Base-by-base conservation (phyloP, 257 asterid species). In the Dorcoceras hygrometricum region DNA sequence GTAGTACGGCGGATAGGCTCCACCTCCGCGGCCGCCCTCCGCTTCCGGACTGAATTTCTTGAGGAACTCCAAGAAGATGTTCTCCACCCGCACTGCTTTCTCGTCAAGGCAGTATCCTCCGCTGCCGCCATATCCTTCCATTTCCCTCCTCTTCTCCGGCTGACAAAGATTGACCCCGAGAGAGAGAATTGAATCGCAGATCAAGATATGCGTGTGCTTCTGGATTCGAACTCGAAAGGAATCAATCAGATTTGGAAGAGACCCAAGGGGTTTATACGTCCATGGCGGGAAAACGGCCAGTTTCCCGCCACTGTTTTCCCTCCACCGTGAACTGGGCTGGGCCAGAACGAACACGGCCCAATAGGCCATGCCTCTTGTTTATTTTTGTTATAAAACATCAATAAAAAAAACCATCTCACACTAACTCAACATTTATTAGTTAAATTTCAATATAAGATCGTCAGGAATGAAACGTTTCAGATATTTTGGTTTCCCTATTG, bases 11-110 rank as follows among this genome's bases (percentile, higher is more conserved):
- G 84, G 92, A 56, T 64, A 63, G 57, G 69, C 70, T n/a, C 72
- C 93, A 60, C 20, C 19, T 1, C 22, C 51, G 4, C 61, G 79
- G 75, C 75, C 84, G 25, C 77, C 85, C 22, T 77, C 88, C 31
- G 61, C 78, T 48, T 80, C 71, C 69, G 65, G 73, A n/a, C 95
- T 79, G 81, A 71, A 77, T 50, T 66, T 84, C 69, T 94, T 89
- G 62, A 94, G 92, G 76, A 94, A 94, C 61, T 90, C 95, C 67
- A 88, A 39, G 81, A 94, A 90, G 53, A 84, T 77, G 79, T 81
- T 88, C 69, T 94, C 98, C 32, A 94, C 96, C 24, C 80, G 86
- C 23, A 80, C 83, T 23, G 96, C 98, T 71, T 94, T 85, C 81
- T 87, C 96, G 81, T 94, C 99, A 26, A 89, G 78, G 23, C 79